Evolutionary conservation across 2,329 filamentous ascomycete species (phyloP), one percentile per base, ranked within the genome.

Genomic region (Aspergillus proliferans): DNA sequence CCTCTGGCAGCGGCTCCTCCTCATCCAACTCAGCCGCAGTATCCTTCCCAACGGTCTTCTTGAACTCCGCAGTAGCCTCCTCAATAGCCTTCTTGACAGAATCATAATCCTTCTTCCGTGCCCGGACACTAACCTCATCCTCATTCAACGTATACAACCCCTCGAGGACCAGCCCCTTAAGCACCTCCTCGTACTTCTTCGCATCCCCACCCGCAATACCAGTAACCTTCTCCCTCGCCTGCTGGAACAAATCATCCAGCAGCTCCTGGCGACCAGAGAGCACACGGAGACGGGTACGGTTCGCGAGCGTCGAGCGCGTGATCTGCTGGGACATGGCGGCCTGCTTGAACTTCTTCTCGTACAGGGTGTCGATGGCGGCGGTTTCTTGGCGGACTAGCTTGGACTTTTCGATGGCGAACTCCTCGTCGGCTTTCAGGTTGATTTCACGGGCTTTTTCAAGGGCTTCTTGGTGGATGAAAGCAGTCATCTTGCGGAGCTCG

Each of bases 401-500:
- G 64, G 91, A 93, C 77, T 98, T 98, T 71, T 98, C 93, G 70
- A 96, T 97, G 69, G 89, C 88, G 75, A 97, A 97, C 74, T 98
- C 93, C 74, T 97, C 90, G 77, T 97, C 91, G 72, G 93, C 93
- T 76, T 97, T 97, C 76, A 97, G 86, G 68, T 93, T 84, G 73
- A 98, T 97, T 75, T 98, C 93, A 69, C 87, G 87, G 64, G 90
- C 90, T 76, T 98, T 98, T 71, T 98, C 93, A 66, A 87, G 82
- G 51, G 93, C 93, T 78, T 98, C 93, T 77, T 97, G 93, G 73
- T 90, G 88, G 84, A 98, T 98, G 83, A 98, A 98, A 69, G 91
- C 92, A 52, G 93, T 97, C 93, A 98, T 98, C 83, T 98, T 98
- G 81, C 88, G 91, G 75, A 98, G 88, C 84, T 98, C 93, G 76